These are phyloP conservation scores for Alternaria conjuncta DNA, from an alignment of 2,329 filamentous ascomycete genomes.

Conservation along the genomic window DNA sequence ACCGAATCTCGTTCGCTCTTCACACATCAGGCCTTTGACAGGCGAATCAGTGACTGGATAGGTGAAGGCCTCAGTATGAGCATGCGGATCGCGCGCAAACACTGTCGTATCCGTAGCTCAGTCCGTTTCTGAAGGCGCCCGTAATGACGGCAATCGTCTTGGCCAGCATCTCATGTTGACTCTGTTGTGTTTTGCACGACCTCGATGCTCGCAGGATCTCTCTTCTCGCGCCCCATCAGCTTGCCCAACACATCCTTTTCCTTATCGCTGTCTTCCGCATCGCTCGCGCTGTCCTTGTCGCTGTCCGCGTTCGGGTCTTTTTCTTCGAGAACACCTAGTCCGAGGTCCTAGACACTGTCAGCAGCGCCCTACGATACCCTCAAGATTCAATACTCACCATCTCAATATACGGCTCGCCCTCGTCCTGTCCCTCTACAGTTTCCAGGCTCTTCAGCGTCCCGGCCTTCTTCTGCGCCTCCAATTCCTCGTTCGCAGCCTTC, in stretches of 20 bases:
- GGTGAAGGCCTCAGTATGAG: neutral
- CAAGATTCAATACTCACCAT: slow-evolving; percentile 38
- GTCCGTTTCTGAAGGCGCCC: neutral
- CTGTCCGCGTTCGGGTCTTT: slow-evolving; percentile 37
- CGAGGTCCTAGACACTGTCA: slow-evolving; percentile 46
- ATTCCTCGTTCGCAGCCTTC: slow-evolving; percentile 51
- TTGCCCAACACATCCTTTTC: slow-evolving; percentile 46
- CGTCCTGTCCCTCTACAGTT: slow-evolving; percentile 27
- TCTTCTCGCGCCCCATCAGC: slow-evolving; percentile 44
- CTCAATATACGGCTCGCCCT: slow-evolving; percentile 48
- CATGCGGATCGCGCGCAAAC: neutral
- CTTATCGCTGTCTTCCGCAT: slow-evolving; percentile 20
- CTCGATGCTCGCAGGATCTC: slow-evolving; percentile 33
- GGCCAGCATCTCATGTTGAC: slow-evolving; percentile 12
- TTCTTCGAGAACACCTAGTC: slow-evolving; percentile 55
- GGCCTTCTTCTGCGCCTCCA: slow-evolving; percentile 49
- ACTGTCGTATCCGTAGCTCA: neutral
- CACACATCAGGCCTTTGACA: neutral
- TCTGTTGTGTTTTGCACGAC: slow-evolving; percentile 33
- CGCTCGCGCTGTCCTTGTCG: slow-evolving; percentile 29
- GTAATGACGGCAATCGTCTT: neutral
- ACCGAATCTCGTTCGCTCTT: neutral
- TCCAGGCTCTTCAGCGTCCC: slow-evolving; percentile 49
- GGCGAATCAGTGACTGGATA: neutral
- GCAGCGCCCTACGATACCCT: neutral